Conservation (phyloP, 2,329 filamentous ascomycete species). For the Phyllosticta citriasiana region DNA sequence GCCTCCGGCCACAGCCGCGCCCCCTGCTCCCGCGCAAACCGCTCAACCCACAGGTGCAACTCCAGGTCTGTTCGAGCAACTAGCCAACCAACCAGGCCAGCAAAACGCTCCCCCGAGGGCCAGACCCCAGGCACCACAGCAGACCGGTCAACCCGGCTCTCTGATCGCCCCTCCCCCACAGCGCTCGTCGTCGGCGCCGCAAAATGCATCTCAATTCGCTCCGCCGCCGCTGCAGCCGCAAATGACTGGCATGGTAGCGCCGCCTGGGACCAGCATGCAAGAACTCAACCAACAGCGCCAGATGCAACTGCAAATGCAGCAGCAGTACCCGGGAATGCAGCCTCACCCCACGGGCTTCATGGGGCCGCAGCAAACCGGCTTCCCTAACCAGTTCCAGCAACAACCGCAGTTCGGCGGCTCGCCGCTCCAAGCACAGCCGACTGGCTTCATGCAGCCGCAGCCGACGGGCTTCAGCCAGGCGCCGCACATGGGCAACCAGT, state of each 20-base stretch:
- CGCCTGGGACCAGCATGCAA: conserved; percentile 65
- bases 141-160: conserved; percentile 44
- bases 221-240: conserved; percentile 67
- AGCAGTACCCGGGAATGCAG: conserved; percentile 17
- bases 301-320: conserved; percentile 26
- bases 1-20: conserved; percentile 34
- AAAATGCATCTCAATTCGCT: conserved; percentile 61
- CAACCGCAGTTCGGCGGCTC: conserved; percentile 11
- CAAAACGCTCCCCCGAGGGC: conserved; percentile 43
- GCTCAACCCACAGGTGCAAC: conserved; percentile 18
- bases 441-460: conserved; percentile 43
- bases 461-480: conserved; percentile 43
- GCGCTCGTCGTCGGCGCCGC: conserved; percentile 77
- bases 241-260: conserved; percentile 67
- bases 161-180: conserved; percentile 70
- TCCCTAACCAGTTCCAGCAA: conserved; percentile 15
- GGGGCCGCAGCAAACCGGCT: conserved; percentile 24
- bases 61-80: conserved; percentile 16
- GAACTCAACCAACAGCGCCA: conserved; percentile 44
- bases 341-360: conserved; percentile 30
- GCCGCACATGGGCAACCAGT: conserved; percentile 33
- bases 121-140: conserved; percentile 61
- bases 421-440: conserved; percentile 37
- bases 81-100: conserved; percentile 22
- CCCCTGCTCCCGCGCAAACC: conserved; percentile 25